phyloP scores from a whole-genome alignment of 176 grass and related monocot genomes.

The Avena sativa region DNA sequence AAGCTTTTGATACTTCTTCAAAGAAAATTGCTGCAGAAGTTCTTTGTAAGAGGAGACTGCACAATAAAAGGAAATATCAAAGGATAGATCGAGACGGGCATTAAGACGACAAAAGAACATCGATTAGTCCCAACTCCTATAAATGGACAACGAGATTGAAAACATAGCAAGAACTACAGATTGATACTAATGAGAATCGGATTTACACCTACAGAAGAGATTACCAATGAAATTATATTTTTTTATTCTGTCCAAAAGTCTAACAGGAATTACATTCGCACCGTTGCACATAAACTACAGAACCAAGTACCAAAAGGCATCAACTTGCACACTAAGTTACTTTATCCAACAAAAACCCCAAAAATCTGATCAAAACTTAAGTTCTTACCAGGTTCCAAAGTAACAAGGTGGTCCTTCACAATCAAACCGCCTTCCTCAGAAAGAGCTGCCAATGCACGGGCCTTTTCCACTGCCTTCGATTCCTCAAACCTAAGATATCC shows the following conservation, averaged over 20 bases:
- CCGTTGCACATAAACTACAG: background rate
- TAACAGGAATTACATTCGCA: background rate
- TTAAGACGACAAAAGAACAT: too few relatives aligned
- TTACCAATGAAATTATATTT: too few relatives aligned
- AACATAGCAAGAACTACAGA: too few relatives aligned
- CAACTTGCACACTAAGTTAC: background rate
- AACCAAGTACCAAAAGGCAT: background rate
- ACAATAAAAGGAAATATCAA: too few relatives aligned
- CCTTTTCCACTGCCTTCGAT: slow-evolving; percentile 67
- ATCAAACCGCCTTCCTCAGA: slow-evolving; percentile 71
- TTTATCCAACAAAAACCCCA: slow-evolving; percentile 6
- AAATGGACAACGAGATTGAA: too few relatives aligned
- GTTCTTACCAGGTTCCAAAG: slow-evolving; percentile 74
- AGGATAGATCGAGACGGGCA: too few relatives aligned
- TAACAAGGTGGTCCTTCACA: slow-evolving; percentile 74
- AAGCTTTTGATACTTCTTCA: too few relatives aligned
- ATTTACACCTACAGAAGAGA: too few relatives aligned
- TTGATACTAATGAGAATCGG: too few relatives aligned
- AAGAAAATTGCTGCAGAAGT: too few relatives aligned
- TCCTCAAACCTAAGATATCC: slow-evolving; percentile 87
- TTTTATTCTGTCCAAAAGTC: background rate
- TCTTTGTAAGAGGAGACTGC: too few relatives aligned
- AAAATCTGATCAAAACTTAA: slow-evolving; percentile 25
- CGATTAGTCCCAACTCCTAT: too few relatives aligned
- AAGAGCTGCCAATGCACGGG: slow-evolving; percentile 74